A percentile compares a stretch with the other conserved stretches of the same genome.
Evolutionary conservation across 139 green algal genomes (phyloP).

Genomic region (Auxenochlorella pyrenoidosa): DNA sequence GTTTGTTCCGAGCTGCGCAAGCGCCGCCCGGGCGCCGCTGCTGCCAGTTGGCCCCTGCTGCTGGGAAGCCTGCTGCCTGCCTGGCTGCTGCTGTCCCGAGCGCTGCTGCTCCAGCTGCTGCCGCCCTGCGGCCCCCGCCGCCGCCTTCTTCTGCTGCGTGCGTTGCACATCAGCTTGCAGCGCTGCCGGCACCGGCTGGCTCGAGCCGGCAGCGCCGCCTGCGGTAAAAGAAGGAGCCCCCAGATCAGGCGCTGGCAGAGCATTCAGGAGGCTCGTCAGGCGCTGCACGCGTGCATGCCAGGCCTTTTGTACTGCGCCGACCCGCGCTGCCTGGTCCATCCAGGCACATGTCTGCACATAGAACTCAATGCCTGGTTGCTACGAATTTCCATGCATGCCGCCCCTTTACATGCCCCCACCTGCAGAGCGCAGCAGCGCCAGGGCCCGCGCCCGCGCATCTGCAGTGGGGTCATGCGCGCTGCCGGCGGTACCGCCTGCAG

Average conservation of each 20-base stretch:
- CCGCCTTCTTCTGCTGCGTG: background rate
- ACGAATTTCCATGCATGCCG: too few species aligned
- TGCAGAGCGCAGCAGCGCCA: conserved; percentile 22
- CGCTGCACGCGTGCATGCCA: background rate
- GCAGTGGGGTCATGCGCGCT: background rate
- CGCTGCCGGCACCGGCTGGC: background rate
- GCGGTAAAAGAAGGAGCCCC: background rate
- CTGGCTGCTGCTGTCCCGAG: background rate
- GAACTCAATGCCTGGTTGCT: too few species aligned
- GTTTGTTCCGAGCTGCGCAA: background rate
- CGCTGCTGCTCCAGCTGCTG: background rate
- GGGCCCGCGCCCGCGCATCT: background rate
- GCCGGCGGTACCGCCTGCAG: background rate
- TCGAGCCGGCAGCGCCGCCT: conserved; percentile 1
- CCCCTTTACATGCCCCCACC: background rate
- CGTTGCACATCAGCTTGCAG: background rate
- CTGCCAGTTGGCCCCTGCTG: background rate
- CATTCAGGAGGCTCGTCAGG: background rate
- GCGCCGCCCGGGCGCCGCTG: background rate
- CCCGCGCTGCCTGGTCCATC: too few species aligned
- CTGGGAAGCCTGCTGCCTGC: background rate
- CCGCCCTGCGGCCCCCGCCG: background rate
- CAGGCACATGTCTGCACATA: too few species aligned
- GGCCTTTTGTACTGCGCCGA: too few species aligned
- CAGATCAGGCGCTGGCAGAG: too few species aligned